phyloP scores from a whole-genome alignment of 495 filamentous ascomycete species.

The Barbatosphaeria neglecta region DNA sequence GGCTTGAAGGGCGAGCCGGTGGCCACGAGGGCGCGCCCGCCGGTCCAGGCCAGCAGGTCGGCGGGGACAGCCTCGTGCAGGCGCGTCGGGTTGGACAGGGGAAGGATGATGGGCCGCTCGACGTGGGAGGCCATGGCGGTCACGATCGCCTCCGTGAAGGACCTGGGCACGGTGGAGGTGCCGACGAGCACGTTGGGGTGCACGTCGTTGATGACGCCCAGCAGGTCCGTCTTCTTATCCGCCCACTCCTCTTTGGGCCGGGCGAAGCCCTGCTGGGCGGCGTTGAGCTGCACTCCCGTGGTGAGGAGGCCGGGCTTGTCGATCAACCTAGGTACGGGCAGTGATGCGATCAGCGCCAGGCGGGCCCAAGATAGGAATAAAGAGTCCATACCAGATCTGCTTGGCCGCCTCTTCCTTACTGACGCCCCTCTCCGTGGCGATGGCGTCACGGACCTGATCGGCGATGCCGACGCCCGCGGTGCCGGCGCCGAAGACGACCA shows the following conservation, averaged over 20 bases:
- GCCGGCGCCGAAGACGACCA: conserved; percentile 71
- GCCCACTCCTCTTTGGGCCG: conserved; percentile 55
- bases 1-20: conserved; percentile 79
- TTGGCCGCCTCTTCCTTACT: conserved; percentile 63
- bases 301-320: conserved; percentile 74
- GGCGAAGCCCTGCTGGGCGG: conserved; percentile 56
- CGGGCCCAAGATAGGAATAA: neutral
- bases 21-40: conserved; percentile 68
- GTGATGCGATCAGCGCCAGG: neutral
- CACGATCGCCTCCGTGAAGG: conserved; percentile 67
- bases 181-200: conserved; percentile 77
- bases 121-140: conserved; percentile 71
- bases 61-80: conserved; percentile 72
- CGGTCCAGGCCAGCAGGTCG: conserved; percentile 70
- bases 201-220: conserved; percentile 55
- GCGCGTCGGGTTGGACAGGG: conserved; percentile 75
- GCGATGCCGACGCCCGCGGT: conserved; percentile 86
- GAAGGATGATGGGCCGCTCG: conserved; percentile 68
- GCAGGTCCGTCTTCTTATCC: conserved; percentile 43
- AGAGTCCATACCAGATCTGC: conserved; percentile 59
- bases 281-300: conserved; percentile 43
- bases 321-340: conserved; percentile 47
- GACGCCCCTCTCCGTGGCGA: conserved; percentile 54
- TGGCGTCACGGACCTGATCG: conserved; percentile 70
- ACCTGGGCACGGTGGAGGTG: conserved; percentile 67